Percentiles rank a stretch among this genome's conserved stretches.
Conservation (phyloP, 2,329 filamentous ascomycete genomes). For the Zarea fungicola region DNA sequence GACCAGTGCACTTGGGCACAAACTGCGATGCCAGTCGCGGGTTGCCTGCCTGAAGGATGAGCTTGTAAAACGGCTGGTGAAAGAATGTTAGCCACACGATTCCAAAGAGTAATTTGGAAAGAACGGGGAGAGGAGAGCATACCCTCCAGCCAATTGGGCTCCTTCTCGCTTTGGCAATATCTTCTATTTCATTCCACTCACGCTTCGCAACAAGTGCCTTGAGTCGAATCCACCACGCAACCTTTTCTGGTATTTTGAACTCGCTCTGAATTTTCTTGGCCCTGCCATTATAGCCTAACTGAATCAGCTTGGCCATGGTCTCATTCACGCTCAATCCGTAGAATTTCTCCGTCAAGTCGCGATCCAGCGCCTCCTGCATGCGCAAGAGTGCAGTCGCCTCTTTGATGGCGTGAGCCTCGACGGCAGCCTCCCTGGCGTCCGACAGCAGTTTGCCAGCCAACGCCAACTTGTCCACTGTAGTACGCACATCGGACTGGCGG, state of each 20-base stretch:
- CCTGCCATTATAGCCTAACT: slow-evolving; percentile 74
- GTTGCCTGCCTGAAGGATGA: slow-evolving; percentile 83
- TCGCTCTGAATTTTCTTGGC: slow-evolving; percentile 85
- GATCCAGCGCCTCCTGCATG: slow-evolving; percentile 82
- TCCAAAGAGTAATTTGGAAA: not conserved
- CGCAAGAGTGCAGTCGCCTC: slow-evolving; percentile 76
- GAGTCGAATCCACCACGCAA: slow-evolving; percentile 80
- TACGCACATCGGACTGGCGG: slow-evolving; percentile 61
- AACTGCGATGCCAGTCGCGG: slow-evolving; percentile 78
- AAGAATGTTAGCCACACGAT: not conserved
- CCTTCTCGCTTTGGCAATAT: slow-evolving; percentile 71
- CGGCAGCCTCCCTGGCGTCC: slow-evolving; percentile 73
- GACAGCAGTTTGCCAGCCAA: slow-evolving; percentile 75
- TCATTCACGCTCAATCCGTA: slow-evolving; percentile 83
- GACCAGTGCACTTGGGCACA: slow-evolving; percentile 75
- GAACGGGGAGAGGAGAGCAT: slow-evolving; percentile 30
- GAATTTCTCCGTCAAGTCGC: slow-evolving; percentile 72
- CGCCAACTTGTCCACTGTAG: slow-evolving; percentile 79
- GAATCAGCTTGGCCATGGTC: slow-evolving; percentile 84
- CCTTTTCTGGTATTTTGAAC: slow-evolving; percentile 89
- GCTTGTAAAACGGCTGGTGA: slow-evolving; percentile 78
- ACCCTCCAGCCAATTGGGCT: slow-evolving; percentile 97
- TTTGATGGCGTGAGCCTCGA: slow-evolving; percentile 69
- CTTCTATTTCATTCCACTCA: slow-evolving; percentile 90
- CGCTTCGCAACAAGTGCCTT: slow-evolving; percentile 84